These are phyloP conservation scores for Mucor irregularis DNA, from an alignment of 371 early-diverging fungal genomes.

Conservation along the genomic window DNA sequence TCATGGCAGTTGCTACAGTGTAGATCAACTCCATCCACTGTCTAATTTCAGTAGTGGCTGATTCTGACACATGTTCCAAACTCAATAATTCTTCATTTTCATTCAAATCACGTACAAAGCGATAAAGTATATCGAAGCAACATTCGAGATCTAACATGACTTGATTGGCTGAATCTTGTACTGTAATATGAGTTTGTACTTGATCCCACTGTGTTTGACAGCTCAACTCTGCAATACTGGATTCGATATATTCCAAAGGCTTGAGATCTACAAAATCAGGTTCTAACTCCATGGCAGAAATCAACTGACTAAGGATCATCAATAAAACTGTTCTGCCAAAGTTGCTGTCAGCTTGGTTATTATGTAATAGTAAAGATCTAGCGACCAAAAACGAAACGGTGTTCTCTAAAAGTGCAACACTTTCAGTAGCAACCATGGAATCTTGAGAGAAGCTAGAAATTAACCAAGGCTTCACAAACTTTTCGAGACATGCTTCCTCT, in stretches of 20 bases:
- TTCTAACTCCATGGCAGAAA: slow-evolving; percentile 37
- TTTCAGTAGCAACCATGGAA: slow-evolving; percentile 42
- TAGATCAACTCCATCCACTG: slow-evolving; percentile 42
- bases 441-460: slow-evolving; percentile 35
- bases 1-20: slow-evolving; percentile 36
- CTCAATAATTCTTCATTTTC: slow-evolving; percentile 17
- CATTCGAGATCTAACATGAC: slow-evolving; percentile 37
- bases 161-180: background rate
- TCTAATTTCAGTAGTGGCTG: background rate
- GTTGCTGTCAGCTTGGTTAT: background rate
- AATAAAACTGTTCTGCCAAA: slow-evolving; percentile 25
- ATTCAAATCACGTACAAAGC: slow-evolving; percentile 28
- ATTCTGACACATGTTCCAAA: background rate
- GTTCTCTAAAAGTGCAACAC: slow-evolving; percentile 30
- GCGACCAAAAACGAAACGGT: slow-evolving; percentile 33
- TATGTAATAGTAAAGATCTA: slow-evolving; percentile 17
- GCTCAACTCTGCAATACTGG: slow-evolving; percentile 2
- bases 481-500: slow-evolving; percentile 23
- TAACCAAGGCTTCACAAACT: slow-evolving; percentile 32
- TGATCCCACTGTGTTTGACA: slow-evolving; percentile 15
- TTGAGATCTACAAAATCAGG: slow-evolving; percentile 50
- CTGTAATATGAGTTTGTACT: background rate
- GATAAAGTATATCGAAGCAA: slow-evolving; percentile 35
- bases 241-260: slow-evolving; percentile 32
- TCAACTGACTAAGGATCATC: slow-evolving; percentile 28